phyloP scores from a whole-genome alignment of 208 protist genomes.

The Acanthamoeba castellanii region DNA sequence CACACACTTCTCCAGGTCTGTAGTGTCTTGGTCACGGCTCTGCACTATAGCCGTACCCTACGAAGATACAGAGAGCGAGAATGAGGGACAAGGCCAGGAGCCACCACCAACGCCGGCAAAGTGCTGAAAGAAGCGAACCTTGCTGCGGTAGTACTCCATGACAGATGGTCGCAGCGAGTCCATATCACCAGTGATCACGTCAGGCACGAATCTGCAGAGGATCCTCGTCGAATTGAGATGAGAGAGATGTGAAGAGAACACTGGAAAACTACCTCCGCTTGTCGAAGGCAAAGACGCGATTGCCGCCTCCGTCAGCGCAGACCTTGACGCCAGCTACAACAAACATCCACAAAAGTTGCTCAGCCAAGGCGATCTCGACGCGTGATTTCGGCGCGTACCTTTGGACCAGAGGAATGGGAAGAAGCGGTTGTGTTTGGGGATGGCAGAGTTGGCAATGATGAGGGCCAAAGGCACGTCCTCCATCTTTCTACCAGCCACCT shows the following conservation, averaged over 20 bases:
- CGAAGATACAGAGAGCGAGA: background rate
- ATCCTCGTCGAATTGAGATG: background rate
- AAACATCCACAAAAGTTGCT: background rate
- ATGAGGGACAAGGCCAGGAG: background rate
- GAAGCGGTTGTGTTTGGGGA: background rate
- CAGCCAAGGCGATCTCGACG: background rate
- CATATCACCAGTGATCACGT: conserved; percentile 55
- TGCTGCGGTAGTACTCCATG: conserved; percentile 13
- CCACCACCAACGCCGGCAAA: background rate
- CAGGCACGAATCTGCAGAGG: conserved; percentile 15
- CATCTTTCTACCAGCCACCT: background rate
- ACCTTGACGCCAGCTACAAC: background rate
- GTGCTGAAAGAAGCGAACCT: background rate
- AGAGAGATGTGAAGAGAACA: background rate
- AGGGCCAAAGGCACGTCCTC: conserved; percentile 17
- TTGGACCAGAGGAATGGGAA: conserved; percentile 34
- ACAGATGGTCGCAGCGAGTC: conserved; percentile 23
- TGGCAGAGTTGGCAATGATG: background rate
- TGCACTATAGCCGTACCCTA: conserved; percentile 11
- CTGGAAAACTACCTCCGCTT: background rate
- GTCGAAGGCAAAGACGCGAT: background rate
- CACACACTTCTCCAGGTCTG: conserved; percentile 64
- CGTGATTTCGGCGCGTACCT: background rate
- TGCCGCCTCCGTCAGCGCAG: conserved; percentile 49
- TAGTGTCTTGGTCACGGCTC: conserved; percentile 38